A percentile compares a stretch with the other conserved stretches of the same genome.
Evolutionary conservation across 1,139 yeast species (phyloP).

Genomic region (Pichiaceae sp.): DNA sequence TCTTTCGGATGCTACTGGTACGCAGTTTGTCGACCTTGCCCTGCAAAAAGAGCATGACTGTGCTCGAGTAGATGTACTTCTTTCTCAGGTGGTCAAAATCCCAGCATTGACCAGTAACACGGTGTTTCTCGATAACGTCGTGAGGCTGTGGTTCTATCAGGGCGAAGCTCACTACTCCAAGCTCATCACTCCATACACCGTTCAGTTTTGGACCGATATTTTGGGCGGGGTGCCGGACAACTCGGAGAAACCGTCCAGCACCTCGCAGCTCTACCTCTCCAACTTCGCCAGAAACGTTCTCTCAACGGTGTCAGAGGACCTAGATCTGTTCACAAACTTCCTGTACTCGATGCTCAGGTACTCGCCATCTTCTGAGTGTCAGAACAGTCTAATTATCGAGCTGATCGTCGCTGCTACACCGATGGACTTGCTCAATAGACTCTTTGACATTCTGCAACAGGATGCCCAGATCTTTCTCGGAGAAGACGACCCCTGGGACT

Average conservation of each 20-base stretch:
- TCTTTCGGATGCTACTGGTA: not conserved
- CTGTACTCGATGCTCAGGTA: slow-evolving; percentile 13
- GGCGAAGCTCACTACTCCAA: not conserved
- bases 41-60: not conserved
- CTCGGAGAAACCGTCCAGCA: not conserved
- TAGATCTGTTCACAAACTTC: slow-evolving; percentile 8
- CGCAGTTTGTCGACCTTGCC: not conserved
- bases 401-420: slow-evolving; percentile 16
- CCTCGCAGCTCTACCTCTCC: slow-evolving; percentile 9
- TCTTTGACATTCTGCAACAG: slow-evolving; percentile 12
- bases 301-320: slow-evolving; percentile 4
- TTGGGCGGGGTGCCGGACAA: not conserved
- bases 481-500: not conserved
- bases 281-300: slow-evolving; percentile 9
- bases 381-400: slow-evolving; percentile 14
- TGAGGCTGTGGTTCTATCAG: not conserved
- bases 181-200: not conserved
- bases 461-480: not conserved
- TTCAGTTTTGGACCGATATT: slow-evolving; percentile 1
- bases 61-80: not conserved
- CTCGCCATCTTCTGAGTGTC: slow-evolving; percentile 8
- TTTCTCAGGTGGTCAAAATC: not conserved
- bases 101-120: not conserved
- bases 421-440: slow-evolving; percentile 9
- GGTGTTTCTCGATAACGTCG: not conserved